phyloP scores from a whole-genome alignment of 305 asterid genomes.

The Fraxinus latifolia region DNA sequence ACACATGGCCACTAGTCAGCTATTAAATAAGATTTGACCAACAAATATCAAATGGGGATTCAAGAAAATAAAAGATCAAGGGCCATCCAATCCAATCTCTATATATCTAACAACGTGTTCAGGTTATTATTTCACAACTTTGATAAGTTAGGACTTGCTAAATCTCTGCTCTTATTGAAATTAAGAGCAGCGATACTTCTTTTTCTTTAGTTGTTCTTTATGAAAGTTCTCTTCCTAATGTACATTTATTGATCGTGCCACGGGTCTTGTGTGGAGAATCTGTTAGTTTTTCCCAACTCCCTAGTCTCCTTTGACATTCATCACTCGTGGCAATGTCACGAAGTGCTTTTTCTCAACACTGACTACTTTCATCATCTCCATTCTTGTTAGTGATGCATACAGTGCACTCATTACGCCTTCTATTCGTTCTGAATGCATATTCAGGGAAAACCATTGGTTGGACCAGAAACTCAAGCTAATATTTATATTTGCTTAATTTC shows the following conservation, averaged over 20 bases:
- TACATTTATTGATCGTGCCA: not conserved
- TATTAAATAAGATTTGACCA: not conserved
- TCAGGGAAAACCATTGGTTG: not conserved
- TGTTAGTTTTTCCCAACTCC: not conserved
- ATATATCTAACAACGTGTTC: not conserved
- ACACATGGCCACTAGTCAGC: not conserved
- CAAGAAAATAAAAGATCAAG: not conserved
- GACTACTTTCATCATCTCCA: not conserved
- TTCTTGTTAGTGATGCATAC: not conserved
- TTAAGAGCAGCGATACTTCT: not conserved
- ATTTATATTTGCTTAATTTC: not conserved
- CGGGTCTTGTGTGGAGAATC: not conserved
- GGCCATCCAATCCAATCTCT: not conserved
- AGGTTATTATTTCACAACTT: not conserved
- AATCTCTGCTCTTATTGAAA: not conserved
- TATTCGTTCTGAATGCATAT: not conserved
- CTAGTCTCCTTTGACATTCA: not conserved
- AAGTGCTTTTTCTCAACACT: not conserved
- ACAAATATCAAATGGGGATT: not conserved
- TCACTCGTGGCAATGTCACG: not conserved
- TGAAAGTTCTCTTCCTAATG: not conserved
- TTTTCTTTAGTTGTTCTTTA: not conserved
- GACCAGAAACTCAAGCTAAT: not conserved
- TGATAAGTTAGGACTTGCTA: not conserved
- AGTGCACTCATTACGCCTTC: not conserved